Evolutionary conservation across 2,329 filamentous ascomycete species (phyloP), one percentile per base, ranked within the genome.

Genomic region (Nannizziopsis barbatae): DNA sequence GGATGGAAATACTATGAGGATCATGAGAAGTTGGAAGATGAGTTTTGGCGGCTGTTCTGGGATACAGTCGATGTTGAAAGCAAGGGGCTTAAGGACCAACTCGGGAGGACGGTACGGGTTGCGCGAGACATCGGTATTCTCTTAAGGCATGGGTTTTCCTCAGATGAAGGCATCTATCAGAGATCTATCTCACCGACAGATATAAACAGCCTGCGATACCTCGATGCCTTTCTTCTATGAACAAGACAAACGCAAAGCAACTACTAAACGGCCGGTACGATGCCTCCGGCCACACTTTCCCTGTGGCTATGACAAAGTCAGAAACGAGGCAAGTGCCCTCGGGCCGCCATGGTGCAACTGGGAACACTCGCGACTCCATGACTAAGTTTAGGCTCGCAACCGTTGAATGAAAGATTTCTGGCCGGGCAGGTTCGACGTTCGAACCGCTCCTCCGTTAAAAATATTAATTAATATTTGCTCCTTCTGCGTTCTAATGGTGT

Each of bases 1-100:
- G 40, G 38, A 20, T 40, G 38, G 41, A 27, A 49, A 14, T 37
- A 49, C 22, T 2, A 50, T 37, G 18, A 38, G 10, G 15, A 31
- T 17, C 22, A 36, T n/a, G 27, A n/a, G 10, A 10, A 39, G 6
- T 42, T 50, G 18, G 48, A 50, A 36, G 36, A 32, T 1, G 48
- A 22, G 31, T 50, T 50, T 35, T 50, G 48, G 48, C 15, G 9
- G 7, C 2, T 30, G n/a, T 50, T 50, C 37, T 42, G 43, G 31
- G 10, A 50, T 42, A 30, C 42, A 31, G 38, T 42, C 17, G 43
- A 44, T 18, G 27, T 7, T 33, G 42, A 44, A 15, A 15, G 30
- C 32, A 35, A 4, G 10, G 42, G 42, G 7, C 27, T 44, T 5
- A 44, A 44, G 20, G 12, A 14, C 7, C 42, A 35, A 8, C 42